Evolutionary conservation across 805 yeast genomes (phyloP).

Genomic region (Metschnikowia koreensis): DNA sequence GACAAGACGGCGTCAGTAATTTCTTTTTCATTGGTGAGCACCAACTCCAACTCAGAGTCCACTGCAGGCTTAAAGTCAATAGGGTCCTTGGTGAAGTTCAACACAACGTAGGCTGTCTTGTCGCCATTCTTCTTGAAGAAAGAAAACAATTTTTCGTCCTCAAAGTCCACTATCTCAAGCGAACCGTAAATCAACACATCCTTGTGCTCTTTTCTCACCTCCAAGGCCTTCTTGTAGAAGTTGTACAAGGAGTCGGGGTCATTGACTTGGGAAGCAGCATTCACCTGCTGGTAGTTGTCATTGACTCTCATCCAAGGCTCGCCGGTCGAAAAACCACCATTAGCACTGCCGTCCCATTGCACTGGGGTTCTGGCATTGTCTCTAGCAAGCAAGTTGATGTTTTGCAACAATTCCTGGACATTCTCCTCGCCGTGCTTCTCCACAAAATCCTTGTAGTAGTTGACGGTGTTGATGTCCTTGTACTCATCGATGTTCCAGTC

Average conservation of each 20-base stretch:
- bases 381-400: conserved; percentile 43
- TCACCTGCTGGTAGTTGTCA: conserved; percentile 48
- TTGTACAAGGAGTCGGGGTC: conserved; percentile 46
- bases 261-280: conserved; percentile 44
- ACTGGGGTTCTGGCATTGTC: conserved; percentile 58
- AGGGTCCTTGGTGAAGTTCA: conserved; percentile 24
- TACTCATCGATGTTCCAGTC: conserved; percentile 50
- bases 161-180: conserved; percentile 43
- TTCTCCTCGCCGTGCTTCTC: conserved; percentile 24
- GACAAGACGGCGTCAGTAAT: conserved; percentile 24
- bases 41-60: conserved; percentile 26
- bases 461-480: conserved; percentile 48
- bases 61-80: conserved; percentile 16
- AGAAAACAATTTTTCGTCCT: conserved; percentile 39
- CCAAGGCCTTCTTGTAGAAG: conserved; percentile 46
- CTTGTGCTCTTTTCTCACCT: conserved; percentile 43
- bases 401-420: conserved; percentile 28
- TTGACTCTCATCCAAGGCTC: conserved; percentile 56
- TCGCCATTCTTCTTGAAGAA: conserved; percentile 37
- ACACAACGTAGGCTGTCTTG: conserved; percentile 23
- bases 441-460: conserved; percentile 37
- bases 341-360: conserved; percentile 47
- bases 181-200: conserved; percentile 48
- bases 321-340: conserved; percentile 49
- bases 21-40: conserved; percentile 25